Percentiles rank a stretch among this genome's conserved stretches.
These are phyloP conservation scores for Cyclostephanos invisitatus DNA, from an alignment of 108 stramenopile species.

Conservation along the genomic window DNA sequence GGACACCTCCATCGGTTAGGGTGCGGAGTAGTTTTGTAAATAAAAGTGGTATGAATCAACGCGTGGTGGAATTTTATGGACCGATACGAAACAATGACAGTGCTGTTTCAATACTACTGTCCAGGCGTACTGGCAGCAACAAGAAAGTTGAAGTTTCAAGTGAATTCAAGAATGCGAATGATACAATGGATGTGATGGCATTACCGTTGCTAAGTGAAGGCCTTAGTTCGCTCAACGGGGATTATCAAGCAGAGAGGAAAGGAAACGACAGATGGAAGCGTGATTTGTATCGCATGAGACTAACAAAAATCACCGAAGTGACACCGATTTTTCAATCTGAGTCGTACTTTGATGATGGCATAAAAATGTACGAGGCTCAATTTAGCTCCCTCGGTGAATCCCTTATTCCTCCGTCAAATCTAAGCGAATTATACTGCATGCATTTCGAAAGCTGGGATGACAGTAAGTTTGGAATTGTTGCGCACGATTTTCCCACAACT, in stretches of 20 bases:
- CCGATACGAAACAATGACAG: slow-evolving; percentile 5
- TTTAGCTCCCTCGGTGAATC: slow-evolving; percentile 33
- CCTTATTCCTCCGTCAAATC: slow-evolving; percentile 26
- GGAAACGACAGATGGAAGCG: slow-evolving; percentile 34
- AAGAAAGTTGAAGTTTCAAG: slow-evolving; percentile 6
- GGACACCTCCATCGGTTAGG: slow-evolving; percentile 30
- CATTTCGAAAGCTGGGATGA: slow-evolving; percentile 26
- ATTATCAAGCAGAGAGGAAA: slow-evolving; percentile 38
- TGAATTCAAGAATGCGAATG: slow-evolving; percentile 37
- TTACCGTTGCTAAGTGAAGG: slow-evolving; percentile 30
- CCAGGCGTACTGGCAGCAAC: background rate
- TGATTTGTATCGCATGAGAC: slow-evolving; percentile 26
- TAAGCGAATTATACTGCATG: slow-evolving; percentile 45
- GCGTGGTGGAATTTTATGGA: slow-evolving; percentile 32
- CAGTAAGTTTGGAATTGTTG: slow-evolving; percentile 39
- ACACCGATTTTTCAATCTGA: slow-evolving; percentile 42
- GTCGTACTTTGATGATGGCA: slow-evolving; percentile 25
- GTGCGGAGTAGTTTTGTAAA: slow-evolving; percentile 1
- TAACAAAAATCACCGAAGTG: slow-evolving; percentile 37
- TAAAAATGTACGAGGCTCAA: slow-evolving; percentile 46
- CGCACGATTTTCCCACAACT: slow-evolving; percentile 45
- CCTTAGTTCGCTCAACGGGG: slow-evolving; percentile 30
- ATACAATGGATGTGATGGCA: slow-evolving; percentile 25
- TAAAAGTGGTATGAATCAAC: background rate
- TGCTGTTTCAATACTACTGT: slow-evolving; percentile 11